Percentiles rank a stretch among this genome's conserved stretches.
phyloP scores from a whole-genome alignment of 345 rosid species.

The Salix purpurea region DNA sequence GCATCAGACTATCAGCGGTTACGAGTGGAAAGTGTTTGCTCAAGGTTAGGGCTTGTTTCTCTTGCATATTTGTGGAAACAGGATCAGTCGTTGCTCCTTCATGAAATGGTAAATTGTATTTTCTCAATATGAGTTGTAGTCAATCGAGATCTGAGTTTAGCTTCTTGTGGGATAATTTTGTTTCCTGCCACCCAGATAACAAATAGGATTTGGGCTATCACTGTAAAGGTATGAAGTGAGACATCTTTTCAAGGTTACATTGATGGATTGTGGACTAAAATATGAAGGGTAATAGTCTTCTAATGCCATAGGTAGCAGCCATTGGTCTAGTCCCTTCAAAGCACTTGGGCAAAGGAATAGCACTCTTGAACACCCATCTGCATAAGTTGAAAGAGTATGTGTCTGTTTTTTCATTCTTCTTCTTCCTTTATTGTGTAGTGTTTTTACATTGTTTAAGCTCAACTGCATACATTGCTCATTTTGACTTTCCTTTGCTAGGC shows the following conservation, averaged over 20 bases:
- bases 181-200: conserved; percentile 53
- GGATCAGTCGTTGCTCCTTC: conserved; percentile 92
- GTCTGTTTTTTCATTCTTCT: background rate
- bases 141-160: background rate
- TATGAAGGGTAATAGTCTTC: background rate
- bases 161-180: conserved; percentile 15
- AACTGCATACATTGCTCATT: background rate
- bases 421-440: background rate
- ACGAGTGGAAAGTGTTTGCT: conserved; percentile 93
- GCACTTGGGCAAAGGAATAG: conserved; percentile 87
- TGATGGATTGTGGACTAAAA: background rate
- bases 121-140: conserved; percentile 10
- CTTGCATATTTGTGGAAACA: conserved; percentile 96
- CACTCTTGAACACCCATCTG: conserved; percentile 60
- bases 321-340: conserved; percentile 83
- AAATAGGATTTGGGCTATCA: conserved; percentile 61
- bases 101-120: conserved; percentile 69
- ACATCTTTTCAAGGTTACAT: background rate
- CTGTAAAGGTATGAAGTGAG: conserved; percentile 58
- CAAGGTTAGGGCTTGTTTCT: conserved; percentile 98
- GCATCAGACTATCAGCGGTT: conserved; percentile 94
- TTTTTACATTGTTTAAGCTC: background rate
- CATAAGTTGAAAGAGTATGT: conserved; percentile 85
- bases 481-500: conserved; percentile 34
- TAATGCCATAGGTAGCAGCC: conserved; percentile 70